A percentile compares a stretch with the other conserved stretches of the same genome.
phyloP scores from a whole-genome alignment of 2,329 filamentous ascomycete genomes.

The Colletotrichum sp. region DNA sequence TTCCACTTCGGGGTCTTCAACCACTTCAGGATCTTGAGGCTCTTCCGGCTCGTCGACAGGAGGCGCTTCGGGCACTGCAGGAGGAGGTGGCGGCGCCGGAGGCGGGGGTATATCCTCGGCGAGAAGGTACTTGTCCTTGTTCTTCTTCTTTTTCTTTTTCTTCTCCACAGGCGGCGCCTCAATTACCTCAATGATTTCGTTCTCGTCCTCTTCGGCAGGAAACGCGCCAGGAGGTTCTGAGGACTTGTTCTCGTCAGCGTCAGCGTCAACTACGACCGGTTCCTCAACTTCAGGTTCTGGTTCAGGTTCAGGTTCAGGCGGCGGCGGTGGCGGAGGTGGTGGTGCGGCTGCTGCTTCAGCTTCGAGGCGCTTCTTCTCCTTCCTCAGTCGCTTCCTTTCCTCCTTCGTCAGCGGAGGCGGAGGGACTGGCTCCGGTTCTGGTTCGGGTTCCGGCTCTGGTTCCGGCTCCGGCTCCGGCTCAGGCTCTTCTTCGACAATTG shows the following conservation, averaged over 20 bases:
- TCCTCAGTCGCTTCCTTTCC: slow-evolving; percentile 49
- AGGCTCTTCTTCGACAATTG: slow-evolving; percentile 22
- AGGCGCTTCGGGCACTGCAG: slow-evolving; percentile 52
- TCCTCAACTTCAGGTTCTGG: slow-evolving; percentile 21
- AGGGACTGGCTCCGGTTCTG: slow-evolving; percentile 38
- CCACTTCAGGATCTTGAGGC: background rate
- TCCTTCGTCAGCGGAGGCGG: slow-evolving; percentile 37
- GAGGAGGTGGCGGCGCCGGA: slow-evolving; percentile 47
- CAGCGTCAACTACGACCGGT: slow-evolving; percentile 20
- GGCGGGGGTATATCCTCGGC: slow-evolving; percentile 35
- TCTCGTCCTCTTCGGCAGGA: slow-evolving; percentile 56
- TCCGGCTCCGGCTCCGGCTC: background rate
- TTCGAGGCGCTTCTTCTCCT: slow-evolving; percentile 41
- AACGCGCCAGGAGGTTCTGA: slow-evolving; percentile 62
- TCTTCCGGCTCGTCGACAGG: background rate
- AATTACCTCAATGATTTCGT: slow-evolving; percentile 56
- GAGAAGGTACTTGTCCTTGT: slow-evolving; percentile 39
- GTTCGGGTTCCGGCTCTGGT: slow-evolving; percentile 29
- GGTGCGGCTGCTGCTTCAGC: background rate
- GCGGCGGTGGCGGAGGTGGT: slow-evolving; percentile 22
- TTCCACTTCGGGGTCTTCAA: background rate
- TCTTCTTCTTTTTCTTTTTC: slow-evolving; percentile 48
- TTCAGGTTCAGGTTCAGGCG: slow-evolving; percentile 11
- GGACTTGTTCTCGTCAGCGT: slow-evolving; percentile 30
- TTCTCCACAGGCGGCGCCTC: slow-evolving; percentile 53